Base-by-base conservation (phyloP, 768 basidiomycete species). In the Pleurotus giganteus region DNA sequence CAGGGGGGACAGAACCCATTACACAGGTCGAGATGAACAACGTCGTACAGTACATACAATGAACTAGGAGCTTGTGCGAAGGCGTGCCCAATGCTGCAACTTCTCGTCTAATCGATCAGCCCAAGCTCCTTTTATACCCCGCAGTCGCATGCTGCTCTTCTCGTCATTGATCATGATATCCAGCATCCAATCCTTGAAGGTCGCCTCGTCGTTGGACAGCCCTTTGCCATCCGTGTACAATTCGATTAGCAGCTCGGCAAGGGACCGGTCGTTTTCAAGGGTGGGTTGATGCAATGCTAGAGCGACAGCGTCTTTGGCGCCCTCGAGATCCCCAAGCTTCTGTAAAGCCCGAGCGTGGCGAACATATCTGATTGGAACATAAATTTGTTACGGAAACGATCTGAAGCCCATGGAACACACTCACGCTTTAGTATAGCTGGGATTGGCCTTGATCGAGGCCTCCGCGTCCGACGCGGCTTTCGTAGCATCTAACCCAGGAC, bases 391-490 rank as follows among this genome's bases (percentile, higher is more conserved):
- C 26, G 7, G 4, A n/a, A n/a, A 4, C 34, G 17, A 17, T 31
- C n/a, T 32, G 15, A 24, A 15, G 26, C 28, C 29, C 19, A 47
- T 2, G 12, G n/a, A 17, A 44, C 7, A n/a, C n/a, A 59, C 68
- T 28, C 51, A 74, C 71, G 63, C 64, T 61, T 72, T 73, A 11
- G 47, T 58, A 56, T 74, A 73, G 23, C 41, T 55, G 19, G 63
- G 58, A 51, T 73, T 63, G 12, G 51, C 53, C 28, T 47, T 53
- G 34, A 65, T 62, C n/a, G 72, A 65, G 12, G 54, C 44, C 42
- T 66, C 56, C 9, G 66, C 72, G 47, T 71, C 70, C 29, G 63
- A 15, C n/a, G 72, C 52, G n/a, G 73, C 72, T 54, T 68, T 65
- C 53, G 62, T 43, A 39, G 59, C 53, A 53, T 66, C 61, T 29